Evolutionary conservation across 495 filamentous ascomycete genomes (phyloP).

Genomic region (Penicillium crystallinum): DNA sequence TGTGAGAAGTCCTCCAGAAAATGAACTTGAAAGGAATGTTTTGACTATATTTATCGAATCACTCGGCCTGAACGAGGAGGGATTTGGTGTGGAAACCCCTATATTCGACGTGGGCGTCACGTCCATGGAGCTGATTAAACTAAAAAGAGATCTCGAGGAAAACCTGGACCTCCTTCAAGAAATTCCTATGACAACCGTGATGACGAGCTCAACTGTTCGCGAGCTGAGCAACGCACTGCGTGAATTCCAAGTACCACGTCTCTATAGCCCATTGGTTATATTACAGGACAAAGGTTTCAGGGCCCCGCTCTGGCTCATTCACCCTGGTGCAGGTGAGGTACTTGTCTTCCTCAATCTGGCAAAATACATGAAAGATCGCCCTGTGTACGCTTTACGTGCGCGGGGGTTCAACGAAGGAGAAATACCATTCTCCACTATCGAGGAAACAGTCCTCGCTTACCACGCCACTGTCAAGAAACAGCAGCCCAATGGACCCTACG

Average conservation of each 20-base stretch:
- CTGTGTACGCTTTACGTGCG: conserved; percentile 47
- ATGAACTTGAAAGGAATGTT: background rate
- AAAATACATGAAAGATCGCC: conserved; percentile 39
- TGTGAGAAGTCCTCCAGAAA: background rate
- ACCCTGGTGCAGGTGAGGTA: conserved; percentile 50
- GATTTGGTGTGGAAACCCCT: background rate
- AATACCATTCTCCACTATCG: background rate
- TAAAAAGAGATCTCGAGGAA: background rate
- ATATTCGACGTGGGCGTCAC: background rate
- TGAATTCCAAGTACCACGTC: background rate
- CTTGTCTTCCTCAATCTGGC: conserved; percentile 48
- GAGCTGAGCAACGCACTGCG: background rate
- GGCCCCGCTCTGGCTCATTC: conserved; percentile 48
- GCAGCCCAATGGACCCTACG: conserved; percentile 49
- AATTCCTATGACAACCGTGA: background rate
- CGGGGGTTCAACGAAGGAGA: conserved; percentile 6
- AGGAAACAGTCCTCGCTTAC: background rate
- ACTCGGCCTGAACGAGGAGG: background rate
- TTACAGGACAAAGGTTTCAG: conserved; percentile 28
- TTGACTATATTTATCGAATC: background rate
- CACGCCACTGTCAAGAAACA: background rate
- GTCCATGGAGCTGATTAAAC: background rate
- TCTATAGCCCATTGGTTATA: background rate
- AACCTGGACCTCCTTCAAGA: background rate
- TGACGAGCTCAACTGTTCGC: background rate